phyloP scores from a whole-genome alignment of 208 protist species.

The Trypanosoma scelopori region DNA sequence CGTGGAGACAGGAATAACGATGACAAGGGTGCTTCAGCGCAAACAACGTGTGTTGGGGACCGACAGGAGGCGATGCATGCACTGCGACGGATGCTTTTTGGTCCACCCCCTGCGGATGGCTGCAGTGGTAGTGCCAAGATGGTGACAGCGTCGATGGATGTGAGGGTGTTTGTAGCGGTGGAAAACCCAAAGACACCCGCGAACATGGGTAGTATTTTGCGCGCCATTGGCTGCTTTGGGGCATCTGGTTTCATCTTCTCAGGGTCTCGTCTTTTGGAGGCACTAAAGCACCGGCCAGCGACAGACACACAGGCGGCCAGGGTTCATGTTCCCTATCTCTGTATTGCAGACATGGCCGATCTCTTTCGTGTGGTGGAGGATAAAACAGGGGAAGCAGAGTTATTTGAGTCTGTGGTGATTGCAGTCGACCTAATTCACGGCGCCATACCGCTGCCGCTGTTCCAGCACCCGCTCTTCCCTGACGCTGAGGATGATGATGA shows the following conservation, averaged over 20 bases:
- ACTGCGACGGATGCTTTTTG: conserved; percentile 10
- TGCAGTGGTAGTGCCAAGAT: background rate
- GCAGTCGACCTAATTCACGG: conserved; percentile 67
- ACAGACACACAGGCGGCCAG: conserved; percentile 51
- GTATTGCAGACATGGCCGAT: conserved; percentile 34
- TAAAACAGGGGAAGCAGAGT: background rate
- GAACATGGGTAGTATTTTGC: conserved; percentile 66
- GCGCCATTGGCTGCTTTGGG: conserved; percentile 59
- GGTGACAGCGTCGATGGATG: background rate
- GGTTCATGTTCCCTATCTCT: conserved; percentile 33
- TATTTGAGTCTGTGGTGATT: conserved; percentile 27
- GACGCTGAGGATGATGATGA: background rate
- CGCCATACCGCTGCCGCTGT: conserved; percentile 41
- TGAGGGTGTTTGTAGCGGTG: conserved; percentile 53
- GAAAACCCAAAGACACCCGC: conserved; percentile 74
- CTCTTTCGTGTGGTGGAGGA: conserved; percentile 40
- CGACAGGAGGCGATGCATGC: background rate
- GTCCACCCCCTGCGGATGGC: background rate
- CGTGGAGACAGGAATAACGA: background rate
- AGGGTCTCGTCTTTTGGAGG: conserved; percentile 46
- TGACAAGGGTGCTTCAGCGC: background rate
- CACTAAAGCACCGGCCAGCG: conserved; percentile 18
- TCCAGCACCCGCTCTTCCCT: conserved; percentile 35
- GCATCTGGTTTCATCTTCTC: conserved; percentile 49
- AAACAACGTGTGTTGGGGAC: background rate